Evolutionary conservation across 2,329 filamentous ascomycete genomes (phyloP).

Genomic region (Saccharata proteae): DNA sequence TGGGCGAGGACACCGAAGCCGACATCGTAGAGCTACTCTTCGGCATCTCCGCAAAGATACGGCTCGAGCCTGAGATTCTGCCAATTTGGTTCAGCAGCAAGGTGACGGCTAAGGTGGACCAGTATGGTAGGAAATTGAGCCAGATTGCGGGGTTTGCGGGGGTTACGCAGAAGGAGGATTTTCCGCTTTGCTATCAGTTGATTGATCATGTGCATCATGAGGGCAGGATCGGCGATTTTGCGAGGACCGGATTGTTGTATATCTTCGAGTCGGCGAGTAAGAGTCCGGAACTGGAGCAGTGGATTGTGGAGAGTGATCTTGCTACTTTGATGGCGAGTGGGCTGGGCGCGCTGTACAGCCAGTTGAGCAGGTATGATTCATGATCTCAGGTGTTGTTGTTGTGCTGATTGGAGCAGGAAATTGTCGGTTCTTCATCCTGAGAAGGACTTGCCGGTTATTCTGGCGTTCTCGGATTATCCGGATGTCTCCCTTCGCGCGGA

Average conservation of each 20-base stretch:
- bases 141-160: slow-evolving; percentile 64
- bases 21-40: slow-evolving; percentile 88
- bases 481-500: slow-evolving; percentile 58
- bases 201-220: slow-evolving; percentile 97
- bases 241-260: slow-evolving; percentile 83
- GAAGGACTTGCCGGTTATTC: slow-evolving; percentile 65
- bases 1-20: slow-evolving; percentile 71
- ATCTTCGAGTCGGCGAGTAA: slow-evolving; percentile 87
- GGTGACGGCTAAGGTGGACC: slow-evolving; percentile 27
- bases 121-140: slow-evolving; percentile 25
- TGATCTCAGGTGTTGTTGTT: not conserved
- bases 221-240: slow-evolving; percentile 89
- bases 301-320: slow-evolving; percentile 94
- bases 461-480: slow-evolving; percentile 80
- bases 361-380: slow-evolving; percentile 49
- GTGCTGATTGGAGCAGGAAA: slow-evolving; percentile 43
- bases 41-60: slow-evolving; percentile 92
- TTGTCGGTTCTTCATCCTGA: slow-evolving; percentile 67
- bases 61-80: slow-evolving; percentile 74
- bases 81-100: slow-evolving; percentile 75
- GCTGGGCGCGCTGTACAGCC: slow-evolving; percentile 64
- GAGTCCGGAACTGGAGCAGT: slow-evolving; percentile 74
- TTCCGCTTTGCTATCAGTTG: slow-evolving; percentile 87
- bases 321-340: slow-evolving; percentile 96
- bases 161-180: slow-evolving; percentile 76